These are phyloP conservation scores for Phytophthora pistaciae DNA, from an alignment of 352 stramenopile genomes.

Conservation along the genomic window DNA sequence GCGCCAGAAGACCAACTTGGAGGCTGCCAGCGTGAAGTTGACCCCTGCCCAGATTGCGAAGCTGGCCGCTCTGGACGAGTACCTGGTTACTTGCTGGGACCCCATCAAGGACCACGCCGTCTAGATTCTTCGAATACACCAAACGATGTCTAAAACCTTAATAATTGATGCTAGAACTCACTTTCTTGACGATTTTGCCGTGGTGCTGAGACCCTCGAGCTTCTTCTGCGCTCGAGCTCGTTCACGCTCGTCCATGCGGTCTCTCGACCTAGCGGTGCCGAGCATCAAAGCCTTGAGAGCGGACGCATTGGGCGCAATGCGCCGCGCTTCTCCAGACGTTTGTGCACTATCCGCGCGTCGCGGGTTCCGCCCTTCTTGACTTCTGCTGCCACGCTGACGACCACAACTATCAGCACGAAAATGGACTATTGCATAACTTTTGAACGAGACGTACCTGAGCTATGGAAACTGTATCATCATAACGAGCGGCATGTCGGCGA, in stretches of 20 bases:
- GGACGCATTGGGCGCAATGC: conserved; percentile 34
- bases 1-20: conserved; percentile 61
- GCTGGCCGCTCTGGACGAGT: background rate
- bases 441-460: conserved; percentile 11
- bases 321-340: background rate
- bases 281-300: conserved; percentile 28
- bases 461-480: background rate
- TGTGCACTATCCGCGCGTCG: conserved; percentile 9
- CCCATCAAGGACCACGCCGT: conserved; percentile 78
- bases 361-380: background rate
- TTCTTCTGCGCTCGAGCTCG: conserved; percentile 35
- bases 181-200: conserved; percentile 20
- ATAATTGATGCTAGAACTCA: background rate
- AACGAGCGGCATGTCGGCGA: conserved; percentile 1
- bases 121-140: conserved; percentile 21
- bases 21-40: background rate
- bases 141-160: background rate
- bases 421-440: conserved; percentile 10
- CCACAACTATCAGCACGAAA: background rate
- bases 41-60: background rate
- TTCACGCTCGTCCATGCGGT: conserved; percentile 36
- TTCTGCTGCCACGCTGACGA: background rate
- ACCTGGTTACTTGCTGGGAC: background rate
- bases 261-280: conserved; percentile 34
- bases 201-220: conserved; percentile 18